A percentile compares a stretch with the other conserved stretches of the same genome.
These are phyloP conservation scores for Suillus luteus DNA, from an alignment of 768 basidiomycete genomes.

Conservation along the genomic window DNA sequence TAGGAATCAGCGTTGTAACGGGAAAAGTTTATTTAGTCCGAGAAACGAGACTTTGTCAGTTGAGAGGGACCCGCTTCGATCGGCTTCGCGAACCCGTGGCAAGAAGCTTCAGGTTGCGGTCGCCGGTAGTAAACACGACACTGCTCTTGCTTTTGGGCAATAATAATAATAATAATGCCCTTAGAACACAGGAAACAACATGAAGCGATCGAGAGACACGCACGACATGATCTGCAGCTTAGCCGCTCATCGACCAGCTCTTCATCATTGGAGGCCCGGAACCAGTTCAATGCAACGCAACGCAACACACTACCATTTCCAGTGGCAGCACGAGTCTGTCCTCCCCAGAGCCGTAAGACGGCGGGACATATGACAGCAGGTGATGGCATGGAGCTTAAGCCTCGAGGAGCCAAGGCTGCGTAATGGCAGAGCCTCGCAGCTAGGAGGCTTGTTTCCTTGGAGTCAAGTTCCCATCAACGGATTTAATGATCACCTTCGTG, in stretches of 20 bases:
- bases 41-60: neutral
- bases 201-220: slow-evolving; percentile 5
- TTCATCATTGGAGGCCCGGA: neutral
- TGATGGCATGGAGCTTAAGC: neutral
- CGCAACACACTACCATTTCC: neutral
- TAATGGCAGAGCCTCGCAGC: neutral
- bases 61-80: neutral
- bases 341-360: neutral
- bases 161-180: neutral
- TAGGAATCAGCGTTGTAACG: neutral
- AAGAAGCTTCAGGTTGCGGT: neutral
- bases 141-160: neutral
- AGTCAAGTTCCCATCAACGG: neutral
- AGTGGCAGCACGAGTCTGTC: neutral
- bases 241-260: neutral
- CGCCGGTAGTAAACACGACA: neutral
- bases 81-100: neutral
- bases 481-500: slow-evolving; percentile 4
- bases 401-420: neutral
- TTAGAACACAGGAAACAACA: neutral
- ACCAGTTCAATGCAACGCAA: neutral
- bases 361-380: neutral
- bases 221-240: neutral
- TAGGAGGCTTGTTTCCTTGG: slow-evolving; percentile 6
- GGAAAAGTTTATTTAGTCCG: slow-evolving; percentile 3